A percentile compares a stretch with the other conserved stretches of the same genome.
These are phyloP conservation scores for Cordyceps javanica DNA, from an alignment of 2,329 filamentous ascomycete species.

Conservation along the genomic window DNA sequence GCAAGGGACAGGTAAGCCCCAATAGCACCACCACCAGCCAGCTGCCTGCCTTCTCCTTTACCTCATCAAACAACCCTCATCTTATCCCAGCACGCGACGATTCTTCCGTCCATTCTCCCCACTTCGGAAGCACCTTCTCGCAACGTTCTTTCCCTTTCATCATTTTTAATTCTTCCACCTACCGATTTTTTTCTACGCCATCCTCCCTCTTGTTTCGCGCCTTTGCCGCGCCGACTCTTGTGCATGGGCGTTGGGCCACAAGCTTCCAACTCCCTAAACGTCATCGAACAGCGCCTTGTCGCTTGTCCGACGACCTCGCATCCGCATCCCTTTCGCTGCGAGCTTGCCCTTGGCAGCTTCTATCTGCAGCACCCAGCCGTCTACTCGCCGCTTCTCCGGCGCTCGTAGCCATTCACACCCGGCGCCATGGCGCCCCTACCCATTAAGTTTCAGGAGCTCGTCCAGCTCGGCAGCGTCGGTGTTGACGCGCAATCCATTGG, in stretches of 20 bases:
- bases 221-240: slow-evolving; percentile 2
- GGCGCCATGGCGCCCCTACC: slow-evolving; percentile 63
- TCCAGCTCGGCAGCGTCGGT: slow-evolving; percentile 54
- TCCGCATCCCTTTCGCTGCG: background rate
- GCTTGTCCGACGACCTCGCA: background rate
- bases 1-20: slow-evolving; percentile 13
- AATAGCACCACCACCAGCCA: background rate
- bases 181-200: background rate
- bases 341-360: background rate
- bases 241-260: slow-evolving; percentile 13
- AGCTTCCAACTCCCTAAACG: slow-evolving; percentile 10
- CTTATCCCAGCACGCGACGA: slow-evolving; percentile 13
- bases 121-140: slow-evolving; percentile 7
- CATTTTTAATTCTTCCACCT: background rate
- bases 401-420: slow-evolving; percentile 13
- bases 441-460: slow-evolving; percentile 89
- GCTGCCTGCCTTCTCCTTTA: slow-evolving; percentile 10
- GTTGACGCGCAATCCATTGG: slow-evolving; percentile 54
- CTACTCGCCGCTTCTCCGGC: background rate
- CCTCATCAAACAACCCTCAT: slow-evolving; percentile 11
- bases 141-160: slow-evolving; percentile 1
- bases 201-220: slow-evolving; percentile 3
- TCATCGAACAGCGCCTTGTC: slow-evolving; percentile 9
- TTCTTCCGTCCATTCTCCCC: slow-evolving; percentile 12
- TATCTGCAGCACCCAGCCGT: slow-evolving; percentile 2